phyloP scores from a whole-genome alignment of 495 filamentous ascomycete species.

The Podospora fimiseda region DNA sequence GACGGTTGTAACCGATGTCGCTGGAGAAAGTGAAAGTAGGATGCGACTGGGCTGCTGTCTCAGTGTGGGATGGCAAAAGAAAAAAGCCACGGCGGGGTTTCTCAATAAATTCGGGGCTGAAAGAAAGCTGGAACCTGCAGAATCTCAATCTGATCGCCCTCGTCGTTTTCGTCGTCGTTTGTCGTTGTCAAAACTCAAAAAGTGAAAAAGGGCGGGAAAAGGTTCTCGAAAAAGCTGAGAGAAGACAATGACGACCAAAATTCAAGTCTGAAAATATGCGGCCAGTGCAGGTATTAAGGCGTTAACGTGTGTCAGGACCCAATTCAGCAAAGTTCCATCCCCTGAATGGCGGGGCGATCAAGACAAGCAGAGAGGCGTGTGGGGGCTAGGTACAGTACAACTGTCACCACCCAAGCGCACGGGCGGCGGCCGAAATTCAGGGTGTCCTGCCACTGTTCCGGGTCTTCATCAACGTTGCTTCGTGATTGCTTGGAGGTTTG shows the following conservation, averaged over 20 bases:
- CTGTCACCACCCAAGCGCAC: conserved; percentile 13
- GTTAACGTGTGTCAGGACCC: conserved; percentile 2
- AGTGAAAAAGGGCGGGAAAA: neutral
- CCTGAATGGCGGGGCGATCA: conserved; percentile 5
- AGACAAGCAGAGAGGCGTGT: conserved; percentile 1
- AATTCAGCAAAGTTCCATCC: conserved; percentile 2
- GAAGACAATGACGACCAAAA: neutral
- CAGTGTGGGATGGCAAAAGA: neutral
- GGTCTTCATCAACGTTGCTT: neutral
- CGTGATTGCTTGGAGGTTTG: neutral
- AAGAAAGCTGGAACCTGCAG: neutral
- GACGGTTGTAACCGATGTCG: neutral
- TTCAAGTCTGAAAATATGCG: neutral
- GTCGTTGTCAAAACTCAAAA: neutral
- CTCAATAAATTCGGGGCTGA: too few relatives aligned
- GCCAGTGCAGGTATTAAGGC: conserved; percentile 5
- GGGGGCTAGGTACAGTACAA: conserved; percentile 4
- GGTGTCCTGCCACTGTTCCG: neutral
- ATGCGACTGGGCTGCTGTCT: conserved; percentile 1
- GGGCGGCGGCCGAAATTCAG: conserved; percentile 12
- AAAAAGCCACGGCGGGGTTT: conserved; percentile 1
- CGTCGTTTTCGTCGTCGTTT: neutral
- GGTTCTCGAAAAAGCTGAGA: neutral
- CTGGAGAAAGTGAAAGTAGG: neutral
- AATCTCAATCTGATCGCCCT: neutral